Evolutionary conservation across 2,329 filamentous ascomycete genomes (phyloP).

Genomic region (Helicocarpus griseus): DNA sequence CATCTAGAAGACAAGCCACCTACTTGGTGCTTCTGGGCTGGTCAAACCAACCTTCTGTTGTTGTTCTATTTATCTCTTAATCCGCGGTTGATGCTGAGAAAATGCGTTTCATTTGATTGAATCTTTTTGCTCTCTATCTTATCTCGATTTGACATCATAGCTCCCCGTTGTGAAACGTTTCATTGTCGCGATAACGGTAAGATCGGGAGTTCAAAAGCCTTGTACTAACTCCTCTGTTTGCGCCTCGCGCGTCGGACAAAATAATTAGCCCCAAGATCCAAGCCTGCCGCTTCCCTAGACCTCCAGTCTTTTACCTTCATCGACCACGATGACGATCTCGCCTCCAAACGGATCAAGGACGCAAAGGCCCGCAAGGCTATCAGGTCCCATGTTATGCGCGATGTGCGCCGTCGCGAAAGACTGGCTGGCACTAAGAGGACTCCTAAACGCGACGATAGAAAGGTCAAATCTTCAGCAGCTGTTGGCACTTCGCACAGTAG

Average conservation of each 20-base stretch:
- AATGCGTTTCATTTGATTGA: no score
- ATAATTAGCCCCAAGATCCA: slow-evolving; percentile 15
- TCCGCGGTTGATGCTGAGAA: no score
- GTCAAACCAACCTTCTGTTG: neutral
- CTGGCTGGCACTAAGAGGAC: slow-evolving; percentile 29
- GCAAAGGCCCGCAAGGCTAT: slow-evolving; percentile 30
- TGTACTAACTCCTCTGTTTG: neutral
- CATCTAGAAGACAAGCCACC: no score
- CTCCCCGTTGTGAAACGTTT: neutral
- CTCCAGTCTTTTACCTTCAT: slow-evolving; percentile 32
- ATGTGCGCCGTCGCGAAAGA: slow-evolving; percentile 32
- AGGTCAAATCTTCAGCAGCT: neutral
- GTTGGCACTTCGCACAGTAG: neutral
- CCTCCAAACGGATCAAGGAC: slow-evolving; percentile 30
- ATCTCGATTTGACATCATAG: neutral
- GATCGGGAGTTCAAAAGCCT: no score
- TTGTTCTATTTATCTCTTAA: neutral
- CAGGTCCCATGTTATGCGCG: slow-evolving; percentile 35
- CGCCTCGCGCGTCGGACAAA: slow-evolving; percentile 1
- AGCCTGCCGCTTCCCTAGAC: slow-evolving; percentile 16
- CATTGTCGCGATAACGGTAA: neutral
- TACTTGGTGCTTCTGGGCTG: no score
- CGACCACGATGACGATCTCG: slow-evolving; percentile 31
- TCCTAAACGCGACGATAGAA: slow-evolving; percentile 19
- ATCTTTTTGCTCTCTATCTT: neutral